Percentiles rank a stretch among this genome's conserved stretches.
These are phyloP conservation scores for Brassica carinata DNA, from an alignment of 345 rosid species.

Conservation along the genomic window DNA sequence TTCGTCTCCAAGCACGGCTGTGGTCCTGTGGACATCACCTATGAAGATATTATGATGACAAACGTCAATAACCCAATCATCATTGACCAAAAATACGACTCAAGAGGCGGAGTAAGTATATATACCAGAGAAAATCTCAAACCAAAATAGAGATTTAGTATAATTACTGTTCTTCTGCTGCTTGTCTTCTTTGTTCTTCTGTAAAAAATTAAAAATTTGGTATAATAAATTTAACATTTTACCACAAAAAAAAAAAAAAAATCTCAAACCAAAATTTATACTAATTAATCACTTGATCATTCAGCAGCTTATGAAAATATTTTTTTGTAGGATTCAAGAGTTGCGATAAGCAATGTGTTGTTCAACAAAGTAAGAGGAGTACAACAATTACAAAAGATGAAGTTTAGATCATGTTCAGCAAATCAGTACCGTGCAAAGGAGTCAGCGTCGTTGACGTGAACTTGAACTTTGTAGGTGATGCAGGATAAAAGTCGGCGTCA, in stretches of 20 bases:
- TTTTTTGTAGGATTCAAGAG: conserved; percentile 22
- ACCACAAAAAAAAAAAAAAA: too few relatives aligned
- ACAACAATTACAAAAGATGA: too few relatives aligned
- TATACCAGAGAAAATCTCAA: neutral
- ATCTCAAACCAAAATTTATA: neutral
- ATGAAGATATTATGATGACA: conserved; percentile 30
- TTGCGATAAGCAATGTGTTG: conserved; percentile 25
- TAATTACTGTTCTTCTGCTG: too few relatives aligned
- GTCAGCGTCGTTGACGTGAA: conserved; percentile 24
- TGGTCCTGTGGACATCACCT: neutral
- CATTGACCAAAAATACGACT: too few relatives aligned
- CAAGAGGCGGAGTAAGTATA: conserved; percentile 33
- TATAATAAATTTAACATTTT: too few relatives aligned
- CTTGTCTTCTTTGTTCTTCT: too few relatives aligned
- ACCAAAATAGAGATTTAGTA: too few relatives aligned
- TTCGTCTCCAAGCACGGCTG: conserved; percentile 17
- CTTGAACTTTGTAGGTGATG: conserved; percentile 6
- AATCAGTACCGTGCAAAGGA: conserved; percentile 34
- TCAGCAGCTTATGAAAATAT: neutral
- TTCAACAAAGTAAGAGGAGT: too few relatives aligned
- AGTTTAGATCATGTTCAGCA: too few relatives aligned
- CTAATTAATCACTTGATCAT: neutral
- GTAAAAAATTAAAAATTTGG: too few relatives aligned
- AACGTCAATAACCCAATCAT: conserved; percentile 29
- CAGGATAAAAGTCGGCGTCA: too few relatives aligned